Evolutionary conservation across 805 yeast genomes (phyloP).

Genomic region (Starmerella roubikii): DNA sequence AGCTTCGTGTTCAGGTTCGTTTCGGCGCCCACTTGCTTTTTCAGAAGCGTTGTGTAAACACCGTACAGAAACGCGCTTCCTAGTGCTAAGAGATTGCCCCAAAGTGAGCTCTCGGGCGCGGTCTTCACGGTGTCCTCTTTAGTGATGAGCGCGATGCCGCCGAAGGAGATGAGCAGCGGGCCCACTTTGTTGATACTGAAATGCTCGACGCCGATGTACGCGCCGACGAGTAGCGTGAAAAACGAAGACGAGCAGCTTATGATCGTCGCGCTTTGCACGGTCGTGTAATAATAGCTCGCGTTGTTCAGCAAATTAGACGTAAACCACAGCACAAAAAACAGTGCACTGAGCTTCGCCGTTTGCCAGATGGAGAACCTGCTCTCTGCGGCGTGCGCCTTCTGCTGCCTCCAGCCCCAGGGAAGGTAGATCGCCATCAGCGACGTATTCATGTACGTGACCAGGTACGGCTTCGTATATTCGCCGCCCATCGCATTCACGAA

Average conservation of each 20-base stretch:
- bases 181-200: constrained; percentile 50
- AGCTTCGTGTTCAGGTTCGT: constrained; percentile 67
- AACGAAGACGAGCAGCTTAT: constrained; percentile 84
- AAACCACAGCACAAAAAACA: constrained; percentile 84
- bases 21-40: constrained; percentile 59
- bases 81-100: constrained; percentile 72
- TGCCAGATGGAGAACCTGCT: constrained; percentile 29
- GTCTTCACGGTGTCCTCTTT: constrained; percentile 28
- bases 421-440: constrained; percentile 70
- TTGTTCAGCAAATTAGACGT: constrained; percentile 78
- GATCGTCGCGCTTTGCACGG: constrained; percentile 90
- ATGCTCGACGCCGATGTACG: constrained; percentile 52
- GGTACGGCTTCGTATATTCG: constrained; percentile 73
- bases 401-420: constrained; percentile 36
- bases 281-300: constrained; percentile 73
- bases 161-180: constrained; percentile 57
- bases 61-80: constrained; percentile 86
- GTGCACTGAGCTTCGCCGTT: constrained; percentile 60
- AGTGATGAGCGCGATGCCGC: constrained; percentile 73
- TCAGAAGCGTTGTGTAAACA: constrained; percentile 71
- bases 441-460: constrained; percentile 85
- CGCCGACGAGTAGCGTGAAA: constrained; percentile 78
- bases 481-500: constrained; percentile 54
- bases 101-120: constrained; percentile 27
- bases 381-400: background rate